phyloP scores from a whole-genome alignment of 2,329 filamentous ascomycete genomes.

The Oidium heveae region DNA sequence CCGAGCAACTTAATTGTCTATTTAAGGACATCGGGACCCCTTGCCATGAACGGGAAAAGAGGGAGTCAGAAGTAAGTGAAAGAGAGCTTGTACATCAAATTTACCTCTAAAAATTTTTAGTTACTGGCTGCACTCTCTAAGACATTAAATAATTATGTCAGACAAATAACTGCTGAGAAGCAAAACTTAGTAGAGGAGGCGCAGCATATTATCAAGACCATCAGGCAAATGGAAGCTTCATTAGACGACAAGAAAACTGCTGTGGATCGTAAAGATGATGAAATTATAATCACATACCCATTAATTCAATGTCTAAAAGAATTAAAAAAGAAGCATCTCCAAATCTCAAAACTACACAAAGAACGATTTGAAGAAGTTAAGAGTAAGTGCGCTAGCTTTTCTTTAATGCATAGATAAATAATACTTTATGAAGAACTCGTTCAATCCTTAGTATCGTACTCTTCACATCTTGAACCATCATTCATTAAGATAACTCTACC shows the following conservation, averaged over 20 bases:
- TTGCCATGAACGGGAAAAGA: conserved; percentile 66
- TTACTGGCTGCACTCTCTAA: conserved; percentile 81
- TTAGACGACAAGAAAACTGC: conserved; percentile 40
- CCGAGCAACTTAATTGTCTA: conserved; percentile 73
- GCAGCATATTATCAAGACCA: conserved; percentile 56
- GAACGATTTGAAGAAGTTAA: conserved; percentile 91
- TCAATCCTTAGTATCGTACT: conserved; percentile 83
- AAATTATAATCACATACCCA: conserved; percentile 58
- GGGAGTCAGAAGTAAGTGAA: conserved; percentile 58
- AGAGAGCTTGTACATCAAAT: conserved; percentile 2
- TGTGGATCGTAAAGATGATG: conserved; percentile 38
- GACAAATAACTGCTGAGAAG: conserved; percentile 66
- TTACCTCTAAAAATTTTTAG: conserved; percentile 21
- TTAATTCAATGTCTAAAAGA: conserved; percentile 52
- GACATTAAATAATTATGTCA: conserved; percentile 73
- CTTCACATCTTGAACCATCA: conserved; percentile 72
- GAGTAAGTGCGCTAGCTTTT: conserved; percentile 29
- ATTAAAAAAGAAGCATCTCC: conserved; percentile 66
- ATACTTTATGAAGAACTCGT: conserved; percentile 45
- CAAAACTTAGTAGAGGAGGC: conserved; percentile 77
- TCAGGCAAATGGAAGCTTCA: conserved; percentile 82
- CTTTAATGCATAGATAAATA: no score
- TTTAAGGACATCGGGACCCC: conserved; percentile 98
- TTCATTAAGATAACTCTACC: conserved; percentile 73
- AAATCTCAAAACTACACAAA: conserved; percentile 58